Percentiles rank a stretch among this genome's conserved stretches.
Evolutionary conservation across 371 early-diverging fungal genomes (phyloP).

Genomic region (Actinomucor elegans): DNA sequence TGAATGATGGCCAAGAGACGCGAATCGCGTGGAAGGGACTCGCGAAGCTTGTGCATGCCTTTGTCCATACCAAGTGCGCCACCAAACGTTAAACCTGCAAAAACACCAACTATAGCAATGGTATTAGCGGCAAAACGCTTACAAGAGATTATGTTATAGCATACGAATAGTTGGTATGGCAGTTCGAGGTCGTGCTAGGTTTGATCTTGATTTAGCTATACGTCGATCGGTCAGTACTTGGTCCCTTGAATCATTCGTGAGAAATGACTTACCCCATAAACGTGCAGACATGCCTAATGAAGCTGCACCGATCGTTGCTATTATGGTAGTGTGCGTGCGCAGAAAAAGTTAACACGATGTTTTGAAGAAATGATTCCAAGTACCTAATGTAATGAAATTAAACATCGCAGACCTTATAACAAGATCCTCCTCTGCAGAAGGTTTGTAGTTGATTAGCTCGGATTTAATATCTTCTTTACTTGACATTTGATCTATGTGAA

Average conservation of each 20-base stretch:
- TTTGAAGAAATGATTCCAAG: too few relatives aligned
- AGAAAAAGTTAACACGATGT: too few relatives aligned
- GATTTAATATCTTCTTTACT: slow-evolving; percentile 31
- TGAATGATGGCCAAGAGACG: slow-evolving; percentile 32
- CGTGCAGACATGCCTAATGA: slow-evolving; percentile 40
- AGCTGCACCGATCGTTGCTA: slow-evolving; percentile 42
- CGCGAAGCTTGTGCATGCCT: slow-evolving; percentile 39
- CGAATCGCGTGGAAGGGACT: slow-evolving; percentile 31
- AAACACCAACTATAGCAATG: slow-evolving; percentile 37
- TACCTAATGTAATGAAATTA: slow-evolving; percentile 36
- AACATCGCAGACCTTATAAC: slow-evolving; percentile 42
- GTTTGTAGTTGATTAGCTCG: slow-evolving; percentile 27
- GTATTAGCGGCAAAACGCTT: too few relatives aligned
- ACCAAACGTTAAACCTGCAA: slow-evolving; percentile 35
- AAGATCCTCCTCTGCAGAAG: slow-evolving; percentile 27
- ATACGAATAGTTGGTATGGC: slow-evolving; percentile 42
- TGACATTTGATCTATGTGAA: too few relatives aligned
- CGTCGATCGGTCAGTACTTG: too few relatives aligned
- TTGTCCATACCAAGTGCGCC: slow-evolving; percentile 39
- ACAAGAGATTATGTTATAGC: too few relatives aligned
- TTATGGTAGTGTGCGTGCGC: not conserved
- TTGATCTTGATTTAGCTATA: slow-evolving; percentile 21
- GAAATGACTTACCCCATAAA: slow-evolving; percentile 28
- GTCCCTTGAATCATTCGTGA: not conserved
- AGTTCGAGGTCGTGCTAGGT: slow-evolving; percentile 14